These are phyloP conservation scores for Paspalum notatum DNA, from an alignment of 176 grass and related monocot genomes.

Conservation along the genomic window DNA sequence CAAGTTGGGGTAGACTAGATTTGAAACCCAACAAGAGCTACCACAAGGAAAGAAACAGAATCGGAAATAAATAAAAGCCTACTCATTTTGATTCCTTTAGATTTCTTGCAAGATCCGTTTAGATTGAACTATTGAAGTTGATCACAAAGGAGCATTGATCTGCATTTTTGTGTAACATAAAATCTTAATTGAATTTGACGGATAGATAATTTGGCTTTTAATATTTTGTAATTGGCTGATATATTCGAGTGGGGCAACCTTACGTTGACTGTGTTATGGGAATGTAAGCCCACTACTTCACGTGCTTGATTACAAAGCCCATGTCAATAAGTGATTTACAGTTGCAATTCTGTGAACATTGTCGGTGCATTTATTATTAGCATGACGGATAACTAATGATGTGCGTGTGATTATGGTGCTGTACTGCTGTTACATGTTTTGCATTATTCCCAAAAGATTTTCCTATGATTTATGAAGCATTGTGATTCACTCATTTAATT, in stretches of 20 bases:
- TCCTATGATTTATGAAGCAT: neutral
- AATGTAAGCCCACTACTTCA: conserved; percentile 16
- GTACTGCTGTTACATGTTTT: conserved; percentile 6
- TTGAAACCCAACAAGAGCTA: no score
- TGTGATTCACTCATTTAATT: conserved; percentile 1
- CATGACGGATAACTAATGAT: neutral
- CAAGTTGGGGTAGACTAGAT: no score
- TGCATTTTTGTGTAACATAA: neutral
- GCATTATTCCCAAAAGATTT: conserved; percentile 2
- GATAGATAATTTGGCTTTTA: neutral
- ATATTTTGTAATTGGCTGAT: neutral
- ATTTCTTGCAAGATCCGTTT: no score
- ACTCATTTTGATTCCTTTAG: no score
- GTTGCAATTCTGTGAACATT: conserved; percentile 8
- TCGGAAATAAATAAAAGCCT: no score
- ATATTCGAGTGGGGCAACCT: neutral
- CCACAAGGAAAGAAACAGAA: no score
- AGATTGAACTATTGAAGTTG: neutral
- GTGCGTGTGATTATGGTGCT: neutral
- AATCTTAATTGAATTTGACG: conserved; percentile 23
- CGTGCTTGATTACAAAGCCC: conserved; percentile 15
- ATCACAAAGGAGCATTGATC: neutral
- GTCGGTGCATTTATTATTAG: neutral
- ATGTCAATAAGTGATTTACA: neutral
- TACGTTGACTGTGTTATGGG: neutral